Percentiles rank a stretch among this genome's conserved stretches.
phyloP scores from a whole-genome alignment of 495 filamentous ascomycete genomes.

The Trichoderma virens region DNA sequence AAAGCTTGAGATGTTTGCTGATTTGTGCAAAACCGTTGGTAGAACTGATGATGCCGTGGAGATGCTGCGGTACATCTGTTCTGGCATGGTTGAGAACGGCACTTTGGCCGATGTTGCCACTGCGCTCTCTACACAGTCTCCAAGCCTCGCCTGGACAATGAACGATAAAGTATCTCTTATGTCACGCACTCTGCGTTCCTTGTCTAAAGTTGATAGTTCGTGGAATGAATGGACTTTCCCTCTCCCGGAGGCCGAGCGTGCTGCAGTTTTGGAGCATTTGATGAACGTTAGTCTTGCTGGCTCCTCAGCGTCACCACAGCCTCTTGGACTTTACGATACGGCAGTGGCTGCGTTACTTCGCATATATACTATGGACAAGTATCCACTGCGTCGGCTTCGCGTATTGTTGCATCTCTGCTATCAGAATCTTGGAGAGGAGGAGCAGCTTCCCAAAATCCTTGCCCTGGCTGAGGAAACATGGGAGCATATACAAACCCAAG shows the following conservation, averaged over 20 bases:
- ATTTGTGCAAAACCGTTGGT: conserved; percentile 30
- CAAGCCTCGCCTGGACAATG: conserved; percentile 28
- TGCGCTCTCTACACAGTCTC: conserved; percentile 26
- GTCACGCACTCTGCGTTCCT: conserved; percentile 35
- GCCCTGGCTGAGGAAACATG: conserved; percentile 32
- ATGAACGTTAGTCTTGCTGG: conserved; percentile 32
- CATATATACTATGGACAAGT: conserved; percentile 32
- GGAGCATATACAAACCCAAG: conserved; percentile 20
- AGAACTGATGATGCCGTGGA: conserved; percentile 35
- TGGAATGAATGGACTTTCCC: conserved; percentile 38
- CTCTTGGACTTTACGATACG: conserved; percentile 27
- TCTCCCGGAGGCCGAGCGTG: conserved; percentile 35
- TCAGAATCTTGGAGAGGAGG: conserved; percentile 26
- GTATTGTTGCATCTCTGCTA: conserved; percentile 31
- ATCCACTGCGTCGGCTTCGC: conserved; percentile 37
- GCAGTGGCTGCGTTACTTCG: conserved; percentile 31
- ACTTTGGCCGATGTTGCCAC: conserved; percentile 32
- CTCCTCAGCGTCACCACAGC: conserved; percentile 18
- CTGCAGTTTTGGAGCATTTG: conserved; percentile 42
- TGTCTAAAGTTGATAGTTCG: conserved; percentile 39
- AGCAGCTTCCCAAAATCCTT: conserved; percentile 24
- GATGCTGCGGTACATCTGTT: conserved; percentile 34
- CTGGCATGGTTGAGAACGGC: conserved; percentile 37
- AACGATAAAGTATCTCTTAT: conserved; percentile 32
- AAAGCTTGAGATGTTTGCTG: conserved; percentile 45